Percentiles rank a stretch among this genome's conserved stretches.
These are phyloP conservation scores for Boletus subparvulus DNA, from an alignment of 768 basidiomycete species.

Conservation along the genomic window DNA sequence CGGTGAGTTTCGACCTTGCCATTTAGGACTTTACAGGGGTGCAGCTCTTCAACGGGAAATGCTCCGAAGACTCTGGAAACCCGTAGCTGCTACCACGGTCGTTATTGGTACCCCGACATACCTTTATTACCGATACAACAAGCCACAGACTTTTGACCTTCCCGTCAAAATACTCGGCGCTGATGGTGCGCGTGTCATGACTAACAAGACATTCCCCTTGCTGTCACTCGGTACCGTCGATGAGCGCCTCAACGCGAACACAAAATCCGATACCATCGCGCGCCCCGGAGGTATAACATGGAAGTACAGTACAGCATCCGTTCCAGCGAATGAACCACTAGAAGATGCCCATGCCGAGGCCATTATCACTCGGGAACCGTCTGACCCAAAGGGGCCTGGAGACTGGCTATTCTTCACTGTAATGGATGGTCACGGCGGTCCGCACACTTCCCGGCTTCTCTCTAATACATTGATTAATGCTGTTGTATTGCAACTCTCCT, in stretches of 20 bases:
- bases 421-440: slow-evolving; percentile 90
- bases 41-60: slow-evolving; percentile 34
- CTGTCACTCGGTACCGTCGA: slow-evolving; percentile 57
- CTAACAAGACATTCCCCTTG: slow-evolving; percentile 52
- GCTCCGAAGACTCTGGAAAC: slow-evolving; percentile 69
- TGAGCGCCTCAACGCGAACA: slow-evolving; percentile 55
- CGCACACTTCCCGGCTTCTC: slow-evolving; percentile 79
- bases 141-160: slow-evolving; percentile 57
- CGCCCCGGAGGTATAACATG: slow-evolving; percentile 60
- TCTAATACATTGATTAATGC: slow-evolving; percentile 83
- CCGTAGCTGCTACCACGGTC: slow-evolving; percentile 53
- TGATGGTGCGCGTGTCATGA: slow-evolving; percentile 61
- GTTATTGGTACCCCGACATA: slow-evolving; percentile 60
- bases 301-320: slow-evolving; percentile 75
- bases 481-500: slow-evolving; percentile 71
- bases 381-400: slow-evolving; percentile 59
- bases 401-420: slow-evolving; percentile 85
- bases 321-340: slow-evolving; percentile 86
- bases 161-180: slow-evolving; percentile 50
- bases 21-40: not conserved
- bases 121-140: slow-evolving; percentile 49
- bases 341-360: slow-evolving; percentile 84
- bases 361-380: slow-evolving; percentile 60
- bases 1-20: not conserved
- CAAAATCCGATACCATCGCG: slow-evolving; percentile 43